phyloP scores from a whole-genome alignment of 345 rosid species.

The Aethionema arabicum region DNA sequence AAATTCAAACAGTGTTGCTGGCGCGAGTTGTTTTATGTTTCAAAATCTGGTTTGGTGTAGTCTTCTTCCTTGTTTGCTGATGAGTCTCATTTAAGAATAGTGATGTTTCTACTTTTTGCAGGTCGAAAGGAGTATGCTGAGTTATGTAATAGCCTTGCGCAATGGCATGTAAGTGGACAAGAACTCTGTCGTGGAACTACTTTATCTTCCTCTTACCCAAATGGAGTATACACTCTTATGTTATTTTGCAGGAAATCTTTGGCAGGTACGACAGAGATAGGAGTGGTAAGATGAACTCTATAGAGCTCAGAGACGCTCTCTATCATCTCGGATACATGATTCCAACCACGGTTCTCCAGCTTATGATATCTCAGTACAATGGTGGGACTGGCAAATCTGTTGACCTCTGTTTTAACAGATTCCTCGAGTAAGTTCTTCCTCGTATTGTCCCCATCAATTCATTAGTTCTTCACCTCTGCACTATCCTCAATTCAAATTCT shows the following conservation, averaged over 20 bases:
- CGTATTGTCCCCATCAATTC: not conserved
- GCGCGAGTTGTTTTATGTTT: too few relatives aligned
- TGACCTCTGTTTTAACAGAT: constrained; percentile 60
- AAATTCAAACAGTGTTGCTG: too few relatives aligned
- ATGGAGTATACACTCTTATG: not conserved
- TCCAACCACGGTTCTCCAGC: constrained; percentile 63
- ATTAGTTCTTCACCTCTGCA: too few relatives aligned
- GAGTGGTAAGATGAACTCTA: constrained; percentile 59
- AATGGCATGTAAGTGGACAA: constrained; percentile 59
- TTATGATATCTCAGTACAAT: constrained; percentile 51
- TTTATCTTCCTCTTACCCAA: not conserved
- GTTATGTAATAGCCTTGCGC: constrained; percentile 65
- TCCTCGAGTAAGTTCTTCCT: constrained; percentile 56
- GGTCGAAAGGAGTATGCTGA: constrained; percentile 63
- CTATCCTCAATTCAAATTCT: not conserved
- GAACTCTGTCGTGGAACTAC: not conserved
- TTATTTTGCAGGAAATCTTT: constrained; percentile 49
- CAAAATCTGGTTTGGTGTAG: too few relatives aligned
- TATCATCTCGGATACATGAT: constrained; percentile 55
- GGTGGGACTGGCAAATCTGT: constrained; percentile 45
- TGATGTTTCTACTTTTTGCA: constrained; percentile 27
- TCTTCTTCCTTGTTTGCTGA: too few relatives aligned
- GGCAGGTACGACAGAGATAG: constrained; percentile 66
- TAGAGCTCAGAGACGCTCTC: constrained; percentile 61
- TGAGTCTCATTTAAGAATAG: not conserved